Conservation (phyloP, 2,329 filamentous ascomycete species). For the Clonostachys rhizophaga region DNA sequence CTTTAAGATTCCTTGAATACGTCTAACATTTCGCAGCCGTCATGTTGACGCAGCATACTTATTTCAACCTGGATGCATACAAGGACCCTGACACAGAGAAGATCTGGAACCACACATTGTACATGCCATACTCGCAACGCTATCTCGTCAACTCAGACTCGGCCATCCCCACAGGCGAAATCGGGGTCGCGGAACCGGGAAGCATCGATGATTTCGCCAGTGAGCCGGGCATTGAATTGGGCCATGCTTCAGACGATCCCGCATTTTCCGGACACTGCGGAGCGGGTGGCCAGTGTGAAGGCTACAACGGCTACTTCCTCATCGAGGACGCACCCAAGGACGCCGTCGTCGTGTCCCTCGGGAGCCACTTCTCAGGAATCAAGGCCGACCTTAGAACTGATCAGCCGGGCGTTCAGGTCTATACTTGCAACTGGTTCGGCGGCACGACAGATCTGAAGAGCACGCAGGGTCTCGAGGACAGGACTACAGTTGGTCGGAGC, state of each 20-base stretch:
- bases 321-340: conserved; percentile 32
- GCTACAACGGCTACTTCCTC: conserved; percentile 62
- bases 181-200: conserved; percentile 48
- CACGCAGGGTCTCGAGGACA: conserved; percentile 46
- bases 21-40: conserved; percentile 32
- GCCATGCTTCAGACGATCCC: conserved; percentile 51
- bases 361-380: conserved; percentile 62
- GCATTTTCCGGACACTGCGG: conserved; percentile 59
- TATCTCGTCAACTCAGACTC: conserved; percentile 52
- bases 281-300: conserved; percentile 59
- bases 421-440: conserved; percentile 58
- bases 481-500: conserved; percentile 48
- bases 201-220: conserved; percentile 66
- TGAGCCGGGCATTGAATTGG: conserved; percentile 51
- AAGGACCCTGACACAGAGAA: conserved; percentile 48
- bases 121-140: conserved; percentile 56
- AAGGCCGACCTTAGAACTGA: conserved; percentile 65
- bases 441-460: conserved; percentile 48
- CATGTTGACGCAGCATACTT: conserved; percentile 62
- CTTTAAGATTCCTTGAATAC: neutral
- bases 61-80: conserved; percentile 66
- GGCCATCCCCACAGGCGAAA: conserved; percentile 55
- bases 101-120: conserved; percentile 58
- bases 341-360: conserved; percentile 47
- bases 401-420: conserved; percentile 67